Conservation (phyloP, 768 basidiomycete species). For the Xerocomellus amylosporus region DNA sequence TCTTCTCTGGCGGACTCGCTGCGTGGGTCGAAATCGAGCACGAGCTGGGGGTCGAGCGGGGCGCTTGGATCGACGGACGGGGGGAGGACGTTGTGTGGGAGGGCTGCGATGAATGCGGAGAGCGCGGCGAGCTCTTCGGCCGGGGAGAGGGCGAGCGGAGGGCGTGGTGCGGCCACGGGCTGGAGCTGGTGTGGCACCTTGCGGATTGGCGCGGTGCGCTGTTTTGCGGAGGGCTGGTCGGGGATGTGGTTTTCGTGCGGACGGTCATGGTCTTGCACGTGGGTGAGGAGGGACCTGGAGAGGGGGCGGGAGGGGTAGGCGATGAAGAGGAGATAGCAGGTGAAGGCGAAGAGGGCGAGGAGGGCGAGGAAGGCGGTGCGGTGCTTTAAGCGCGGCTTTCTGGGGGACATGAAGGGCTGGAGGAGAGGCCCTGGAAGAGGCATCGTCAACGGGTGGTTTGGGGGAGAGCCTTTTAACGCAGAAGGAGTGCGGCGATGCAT, state of each 20-base stretch:
- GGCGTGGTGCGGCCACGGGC: constrained; percentile 22
- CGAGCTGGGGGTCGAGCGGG: constrained; percentile 75
- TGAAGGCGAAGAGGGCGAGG: constrained; percentile 47
- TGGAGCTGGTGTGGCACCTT: constrained; percentile 8
- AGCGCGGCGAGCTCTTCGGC: constrained; percentile 73
- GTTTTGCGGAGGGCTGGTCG: constrained; percentile 17
- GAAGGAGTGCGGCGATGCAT: constrained; percentile 33
- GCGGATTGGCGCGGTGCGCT: constrained; percentile 16
- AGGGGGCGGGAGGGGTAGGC: constrained; percentile 42
- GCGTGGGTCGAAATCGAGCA: constrained; percentile 82
- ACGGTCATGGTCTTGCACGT: constrained; percentile 12
- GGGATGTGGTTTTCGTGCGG: constrained; percentile 25
- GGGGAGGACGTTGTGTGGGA: constrained; percentile 76
- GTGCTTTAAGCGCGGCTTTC: constrained; percentile 43
- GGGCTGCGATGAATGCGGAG: constrained; percentile 67
- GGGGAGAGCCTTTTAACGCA: constrained; percentile 12
- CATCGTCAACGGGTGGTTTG: constrained; percentile 2
- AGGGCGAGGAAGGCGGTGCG: constrained; percentile 56
- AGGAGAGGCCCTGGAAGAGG: constrained; percentile 35
- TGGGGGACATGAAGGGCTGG: constrained; percentile 15
- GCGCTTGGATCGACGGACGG: constrained; percentile 54
- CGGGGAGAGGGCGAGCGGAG: constrained; percentile 46
- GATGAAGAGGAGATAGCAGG: constrained; percentile 55
- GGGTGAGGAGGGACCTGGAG: constrained; percentile 34
- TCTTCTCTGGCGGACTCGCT: constrained; percentile 58